These are phyloP conservation scores for Yarrowia porcina DNA, from an alignment of 805 yeast genomes.

Conservation along the genomic window DNA sequence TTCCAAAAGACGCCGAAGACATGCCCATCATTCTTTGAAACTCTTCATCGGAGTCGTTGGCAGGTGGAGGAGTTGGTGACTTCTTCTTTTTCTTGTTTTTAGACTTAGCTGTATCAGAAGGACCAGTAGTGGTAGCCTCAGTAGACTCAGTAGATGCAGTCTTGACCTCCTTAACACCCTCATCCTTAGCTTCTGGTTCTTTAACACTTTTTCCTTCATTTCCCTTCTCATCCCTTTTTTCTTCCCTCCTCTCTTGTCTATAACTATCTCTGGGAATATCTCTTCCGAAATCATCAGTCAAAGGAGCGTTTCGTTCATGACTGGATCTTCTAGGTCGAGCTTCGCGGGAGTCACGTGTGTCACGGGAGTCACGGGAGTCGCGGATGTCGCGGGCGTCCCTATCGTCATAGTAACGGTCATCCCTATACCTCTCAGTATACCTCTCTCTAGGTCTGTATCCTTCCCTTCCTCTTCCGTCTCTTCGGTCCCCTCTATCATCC, in stretches of 20 bases:
- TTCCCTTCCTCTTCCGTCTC: background rate
- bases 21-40: constrained; percentile 47
- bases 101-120: background rate
- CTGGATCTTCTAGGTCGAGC: background rate
- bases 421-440: background rate
- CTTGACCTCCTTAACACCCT: background rate
- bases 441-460: background rate
- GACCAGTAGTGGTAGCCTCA: too few relatives aligned
- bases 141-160: too few relatives aligned
- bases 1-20: constrained; percentile 40
- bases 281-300: constrained; percentile 10
- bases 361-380: too few relatives aligned
- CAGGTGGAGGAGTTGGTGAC: background rate
- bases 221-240: background rate
- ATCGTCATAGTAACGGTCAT: background rate
- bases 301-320: background rate
- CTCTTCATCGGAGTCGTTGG: constrained; percentile 30
- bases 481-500: background rate
- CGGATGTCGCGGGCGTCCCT: too few relatives aligned
- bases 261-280: background rate
- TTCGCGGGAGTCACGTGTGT: too few relatives aligned
- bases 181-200: too few relatives aligned
- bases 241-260: background rate
- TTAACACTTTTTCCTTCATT: too few relatives aligned
- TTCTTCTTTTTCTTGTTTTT: background rate